Conservation (phyloP, 805 yeast genomes). For the Tetrapisispora phaffii region DNA sequence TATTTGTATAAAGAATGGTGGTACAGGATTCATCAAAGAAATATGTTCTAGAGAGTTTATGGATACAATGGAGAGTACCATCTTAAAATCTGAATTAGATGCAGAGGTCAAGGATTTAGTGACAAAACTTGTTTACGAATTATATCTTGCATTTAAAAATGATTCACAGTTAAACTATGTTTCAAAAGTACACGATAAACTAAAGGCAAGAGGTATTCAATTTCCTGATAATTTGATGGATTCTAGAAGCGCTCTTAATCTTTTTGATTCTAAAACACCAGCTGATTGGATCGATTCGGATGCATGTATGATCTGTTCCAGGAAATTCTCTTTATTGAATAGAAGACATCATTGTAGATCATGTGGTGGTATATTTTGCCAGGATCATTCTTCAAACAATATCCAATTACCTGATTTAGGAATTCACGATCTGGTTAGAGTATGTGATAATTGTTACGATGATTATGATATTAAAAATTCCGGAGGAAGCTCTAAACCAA, state of each 20-base stretch:
- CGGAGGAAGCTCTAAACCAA: conserved; percentile 9
- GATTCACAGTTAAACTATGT: conserved; percentile 60
- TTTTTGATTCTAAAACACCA: conserved; percentile 83
- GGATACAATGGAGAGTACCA: conserved; percentile 53
- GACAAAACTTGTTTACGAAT: conserved; percentile 57
- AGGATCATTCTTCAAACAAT: conserved; percentile 66
- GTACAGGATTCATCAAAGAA: conserved; percentile 71
- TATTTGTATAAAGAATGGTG: conserved; percentile 87
- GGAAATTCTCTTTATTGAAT: conserved; percentile 66
- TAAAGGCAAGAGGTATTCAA: conserved; percentile 51
- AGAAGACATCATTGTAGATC: conserved; percentile 95
- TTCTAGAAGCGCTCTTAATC: conserved; percentile 28
- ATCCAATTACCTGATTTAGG: conserved; percentile 76
- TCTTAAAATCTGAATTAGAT: conserved; percentile 33
- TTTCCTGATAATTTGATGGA: conserved; percentile 42
- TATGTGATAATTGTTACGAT: conserved; percentile 80
- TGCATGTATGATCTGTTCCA: conserved; percentile 89
- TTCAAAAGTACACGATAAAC: conserved; percentile 46
- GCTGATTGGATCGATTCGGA: conserved; percentile 97
- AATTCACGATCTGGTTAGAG: conserved; percentile 79
- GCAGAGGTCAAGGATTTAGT: conserved; percentile 49
- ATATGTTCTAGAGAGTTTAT: conserved; percentile 77
- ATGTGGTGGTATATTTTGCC: conserved; percentile 92
- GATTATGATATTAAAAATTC: conserved; percentile 39
- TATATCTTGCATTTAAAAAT: conserved; percentile 66